Evolutionary conservation across 2,329 filamentous ascomycete species (phyloP).

Genomic region (Penicillium sp.): DNA sequence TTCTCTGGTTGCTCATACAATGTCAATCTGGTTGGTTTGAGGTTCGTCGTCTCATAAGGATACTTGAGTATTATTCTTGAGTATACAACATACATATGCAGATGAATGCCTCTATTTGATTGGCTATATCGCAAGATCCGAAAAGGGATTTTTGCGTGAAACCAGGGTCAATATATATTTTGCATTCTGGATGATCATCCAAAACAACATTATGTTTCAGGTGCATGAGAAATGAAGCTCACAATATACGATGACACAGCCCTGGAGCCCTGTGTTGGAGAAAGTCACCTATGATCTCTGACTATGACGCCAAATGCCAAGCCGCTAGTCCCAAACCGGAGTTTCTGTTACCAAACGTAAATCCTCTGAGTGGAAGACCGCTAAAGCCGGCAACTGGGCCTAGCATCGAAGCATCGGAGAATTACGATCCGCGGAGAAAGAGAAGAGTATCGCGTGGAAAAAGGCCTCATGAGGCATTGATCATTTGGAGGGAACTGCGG

Average conservation of each 20-base stretch:
- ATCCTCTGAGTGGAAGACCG: constrained; percentile 33
- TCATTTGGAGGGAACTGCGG: not conserved
- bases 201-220: no score
- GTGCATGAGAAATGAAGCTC: no score
- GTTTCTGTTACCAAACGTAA: constrained; percentile 41
- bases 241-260: no score
- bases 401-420: not conserved
- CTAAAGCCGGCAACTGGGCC: not conserved
- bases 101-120: no score
- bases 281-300: not conserved
- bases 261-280: no score
- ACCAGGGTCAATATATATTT: no score
- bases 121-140: no score
- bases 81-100: no score
- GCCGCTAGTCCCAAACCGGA: constrained; percentile 28
- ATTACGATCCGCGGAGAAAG: constrained; percentile 19
- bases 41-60: not conserved
- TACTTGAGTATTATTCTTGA: no score
- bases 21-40: not conserved
- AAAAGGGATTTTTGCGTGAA: no score
- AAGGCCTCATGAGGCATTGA: not conserved
- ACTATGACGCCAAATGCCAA: constrained; percentile 13
- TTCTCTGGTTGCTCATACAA: not conserved
- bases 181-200: no score
- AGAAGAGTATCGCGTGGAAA: constrained; percentile 1